phyloP scores from a whole-genome alignment of 2,329 filamentous ascomycete species.

The Penicillium polonicum region DNA sequence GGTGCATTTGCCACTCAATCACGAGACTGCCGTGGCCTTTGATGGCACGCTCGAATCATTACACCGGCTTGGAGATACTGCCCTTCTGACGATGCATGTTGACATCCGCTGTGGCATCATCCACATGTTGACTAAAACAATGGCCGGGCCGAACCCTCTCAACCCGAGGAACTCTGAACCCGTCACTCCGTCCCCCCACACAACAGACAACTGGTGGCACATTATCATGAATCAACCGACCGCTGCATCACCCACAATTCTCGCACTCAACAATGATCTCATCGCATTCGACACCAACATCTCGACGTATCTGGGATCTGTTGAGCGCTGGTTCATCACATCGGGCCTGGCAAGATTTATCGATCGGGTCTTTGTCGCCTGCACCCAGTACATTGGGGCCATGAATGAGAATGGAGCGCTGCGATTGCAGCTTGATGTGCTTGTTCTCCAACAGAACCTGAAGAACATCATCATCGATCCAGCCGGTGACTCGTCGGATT shows the following conservation, averaged over 20 bases:
- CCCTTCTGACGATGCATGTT: slow-evolving; percentile 82
- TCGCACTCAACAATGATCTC: slow-evolving; percentile 80
- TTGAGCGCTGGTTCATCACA: slow-evolving; percentile 73
- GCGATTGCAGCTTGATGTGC: slow-evolving; percentile 89
- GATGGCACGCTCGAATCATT: slow-evolving; percentile 83
- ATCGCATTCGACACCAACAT: slow-evolving; percentile 85
- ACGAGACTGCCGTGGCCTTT: slow-evolving; percentile 81
- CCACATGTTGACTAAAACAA: slow-evolving; percentile 67
- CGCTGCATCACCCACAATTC: slow-evolving; percentile 61
- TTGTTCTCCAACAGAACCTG: slow-evolving; percentile 93
- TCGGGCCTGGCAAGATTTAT: slow-evolving; percentile 74
- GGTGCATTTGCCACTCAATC: slow-evolving; percentile 83
- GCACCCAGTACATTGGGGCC: slow-evolving; percentile 67
- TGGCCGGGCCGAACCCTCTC: slow-evolving; percentile 56
- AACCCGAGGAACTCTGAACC: slow-evolving; percentile 35
- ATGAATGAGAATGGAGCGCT: slow-evolving; percentile 83
- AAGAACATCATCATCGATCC: slow-evolving; percentile 72
- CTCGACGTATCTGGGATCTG: slow-evolving; percentile 66
- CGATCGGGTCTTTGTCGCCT: slow-evolving; percentile 73
- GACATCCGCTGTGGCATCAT: slow-evolving; percentile 85
- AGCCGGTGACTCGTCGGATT: slow-evolving; percentile 10
- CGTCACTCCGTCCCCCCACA: slow-evolving; percentile 59
- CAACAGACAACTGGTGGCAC: slow-evolving; percentile 65
- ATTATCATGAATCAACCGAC: slow-evolving; percentile 44
- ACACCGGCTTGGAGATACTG: slow-evolving; percentile 72